Conservation (phyloP, 768 basidiomycete species). For the Podaxis sp. region DNA sequence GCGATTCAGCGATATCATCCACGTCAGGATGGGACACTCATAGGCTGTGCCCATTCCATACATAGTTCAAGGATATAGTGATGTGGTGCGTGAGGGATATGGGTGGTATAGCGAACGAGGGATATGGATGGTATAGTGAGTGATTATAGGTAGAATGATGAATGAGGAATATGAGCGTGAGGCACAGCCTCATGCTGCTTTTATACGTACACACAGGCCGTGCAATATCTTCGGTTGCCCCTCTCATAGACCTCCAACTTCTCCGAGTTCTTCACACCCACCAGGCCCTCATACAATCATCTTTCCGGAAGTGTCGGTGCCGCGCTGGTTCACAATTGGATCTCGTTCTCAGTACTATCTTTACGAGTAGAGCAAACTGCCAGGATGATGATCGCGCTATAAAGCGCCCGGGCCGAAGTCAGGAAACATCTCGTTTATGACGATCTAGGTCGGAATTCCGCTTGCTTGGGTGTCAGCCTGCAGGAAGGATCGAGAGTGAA, state of each 20-base stretch:
- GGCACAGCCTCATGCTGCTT: too few species aligned
- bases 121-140: too few species aligned
- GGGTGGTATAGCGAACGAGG: too few species aligned
- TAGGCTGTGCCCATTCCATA: neutral
- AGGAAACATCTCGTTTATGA: constrained; percentile 60
- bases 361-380: constrained; percentile 88
- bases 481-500: constrained; percentile 58
- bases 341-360: constrained; percentile 84
- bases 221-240: constrained; percentile 27
- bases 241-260: constrained; percentile 83
- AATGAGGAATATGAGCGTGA: too few species aligned
- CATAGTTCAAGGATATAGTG: neutral
- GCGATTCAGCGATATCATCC: constrained; percentile 78
- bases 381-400: constrained; percentile 73
- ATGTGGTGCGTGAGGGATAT: too few species aligned
- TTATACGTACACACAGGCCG: too few species aligned
- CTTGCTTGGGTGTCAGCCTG: constrained; percentile 59
- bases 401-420: constrained; percentile 16
- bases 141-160: too few species aligned
- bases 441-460: constrained; percentile 66
- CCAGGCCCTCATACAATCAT: constrained; percentile 83
- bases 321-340: constrained; percentile 94
- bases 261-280: constrained; percentile 87
- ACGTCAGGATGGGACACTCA: constrained; percentile 71
- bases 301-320: constrained; percentile 82